phyloP scores from a whole-genome alignment of 192 early-diverging fungal species.

The Mortierella claussenii region DNA sequence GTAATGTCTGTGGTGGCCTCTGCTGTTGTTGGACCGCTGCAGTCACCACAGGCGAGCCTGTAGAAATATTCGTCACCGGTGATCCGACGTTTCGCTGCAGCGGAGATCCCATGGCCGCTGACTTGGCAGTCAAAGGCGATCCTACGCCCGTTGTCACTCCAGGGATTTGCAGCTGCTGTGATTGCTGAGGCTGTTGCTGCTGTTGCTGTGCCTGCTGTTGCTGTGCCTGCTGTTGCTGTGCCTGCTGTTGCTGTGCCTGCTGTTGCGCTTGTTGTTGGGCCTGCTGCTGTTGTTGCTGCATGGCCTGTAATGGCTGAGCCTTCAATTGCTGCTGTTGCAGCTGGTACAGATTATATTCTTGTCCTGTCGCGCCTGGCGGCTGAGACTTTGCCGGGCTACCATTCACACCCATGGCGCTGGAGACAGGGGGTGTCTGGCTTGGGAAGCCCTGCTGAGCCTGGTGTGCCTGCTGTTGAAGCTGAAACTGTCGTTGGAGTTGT shows the following conservation, averaged over 20 bases:
- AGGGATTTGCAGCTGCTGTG: slow-evolving; percentile 4
- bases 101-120: slow-evolving; percentile 19
- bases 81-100: slow-evolving; percentile 36
- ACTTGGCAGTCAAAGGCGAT: slow-evolving; percentile 27
- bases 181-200: background rate
- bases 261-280: background rate
- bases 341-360: slow-evolving; percentile 42
- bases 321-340: slow-evolving; percentile 34
- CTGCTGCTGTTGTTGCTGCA: background rate
- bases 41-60: slow-evolving; percentile 28
- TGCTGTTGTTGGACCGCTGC: slow-evolving; percentile 18
- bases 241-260: background rate
- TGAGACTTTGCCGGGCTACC: slow-evolving; percentile 18
- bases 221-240: slow-evolving; percentile 14
- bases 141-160: slow-evolving; percentile 7
- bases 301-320: slow-evolving; percentile 12
- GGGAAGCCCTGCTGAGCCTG: slow-evolving; percentile 4
- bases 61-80: slow-evolving; percentile 14
- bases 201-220: background rate
- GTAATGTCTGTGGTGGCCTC: slow-evolving; percentile 1
- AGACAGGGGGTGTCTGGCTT: background rate
- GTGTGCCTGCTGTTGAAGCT: slow-evolving; percentile 7
- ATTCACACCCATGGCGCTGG: background rate
- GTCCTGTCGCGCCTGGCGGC: slow-evolving; percentile 11
- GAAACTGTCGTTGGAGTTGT: background rate